Evolutionary conservation across 225 moss, liverwort and hornwort genomes (phyloP).

Genomic region (Sphagnum tenellum): DNA sequence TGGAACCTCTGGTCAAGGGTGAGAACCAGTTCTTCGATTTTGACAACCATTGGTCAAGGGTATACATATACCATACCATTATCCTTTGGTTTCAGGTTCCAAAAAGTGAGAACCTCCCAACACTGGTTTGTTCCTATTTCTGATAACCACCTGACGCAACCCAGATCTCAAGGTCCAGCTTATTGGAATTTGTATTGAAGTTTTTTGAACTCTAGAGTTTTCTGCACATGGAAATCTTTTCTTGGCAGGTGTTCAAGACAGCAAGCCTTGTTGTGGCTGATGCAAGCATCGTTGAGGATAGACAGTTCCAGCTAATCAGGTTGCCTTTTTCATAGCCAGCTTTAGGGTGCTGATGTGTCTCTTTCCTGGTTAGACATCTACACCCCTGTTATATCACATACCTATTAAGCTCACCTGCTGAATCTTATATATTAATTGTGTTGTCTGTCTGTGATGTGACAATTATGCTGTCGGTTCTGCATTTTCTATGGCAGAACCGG

Average conservation of each 20-base stretch:
- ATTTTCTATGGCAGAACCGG: too few relatives aligned
- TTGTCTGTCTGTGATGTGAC: too few relatives aligned
- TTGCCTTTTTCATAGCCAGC: background rate
- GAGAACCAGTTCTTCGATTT: background rate
- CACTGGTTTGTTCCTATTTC: background rate
- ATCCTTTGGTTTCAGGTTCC: too few relatives aligned
- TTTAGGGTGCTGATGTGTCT: background rate
- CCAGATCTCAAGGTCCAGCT: background rate
- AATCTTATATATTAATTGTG: too few relatives aligned
- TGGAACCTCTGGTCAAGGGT: too few relatives aligned
- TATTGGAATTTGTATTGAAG: background rate
- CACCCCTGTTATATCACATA: too few relatives aligned
- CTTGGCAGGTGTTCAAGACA: conserved; percentile 51
- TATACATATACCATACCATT: background rate
- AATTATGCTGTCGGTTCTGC: too few relatives aligned
- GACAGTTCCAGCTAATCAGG: conserved; percentile 49
- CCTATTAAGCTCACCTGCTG: too few relatives aligned
- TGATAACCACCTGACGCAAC: background rate
- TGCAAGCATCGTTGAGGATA: conserved; percentile 22
- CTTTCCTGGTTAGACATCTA: conserved; percentile 4
- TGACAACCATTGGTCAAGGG: background rate
- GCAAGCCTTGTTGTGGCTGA: conserved; percentile 52
- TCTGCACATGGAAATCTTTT: background rate
- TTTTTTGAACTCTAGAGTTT: background rate
- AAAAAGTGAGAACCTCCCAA: too few relatives aligned